A percentile compares a stretch with the other conserved stretches of the same genome.
These are phyloP conservation scores for Camellia oleifera DNA, from an alignment of 179 eudicot genomes.

Conservation along the genomic window DNA sequence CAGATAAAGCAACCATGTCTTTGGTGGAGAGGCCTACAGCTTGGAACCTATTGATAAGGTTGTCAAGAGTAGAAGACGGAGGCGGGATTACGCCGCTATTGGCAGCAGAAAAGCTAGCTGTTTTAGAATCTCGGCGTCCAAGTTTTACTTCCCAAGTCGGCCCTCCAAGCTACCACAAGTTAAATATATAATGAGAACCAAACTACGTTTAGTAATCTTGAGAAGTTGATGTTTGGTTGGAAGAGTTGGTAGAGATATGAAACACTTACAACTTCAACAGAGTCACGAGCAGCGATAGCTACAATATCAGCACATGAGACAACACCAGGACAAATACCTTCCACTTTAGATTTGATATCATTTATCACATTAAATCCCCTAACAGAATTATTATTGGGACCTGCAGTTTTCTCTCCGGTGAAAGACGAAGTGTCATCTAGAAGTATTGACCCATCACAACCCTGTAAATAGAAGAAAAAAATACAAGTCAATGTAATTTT, in stretches of 20 bases:
- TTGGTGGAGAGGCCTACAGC: conserved; percentile 32
- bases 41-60: conserved; percentile 29
- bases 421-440: conserved; percentile 33
- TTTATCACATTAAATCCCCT: conserved; percentile 37
- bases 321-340: conserved; percentile 30
- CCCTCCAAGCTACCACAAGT: conserved; percentile 35
- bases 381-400: conserved; percentile 26
- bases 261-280: conserved; percentile 23
- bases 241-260: no score
- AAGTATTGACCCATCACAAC: conserved; percentile 37
- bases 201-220: no score
- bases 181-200: no score
- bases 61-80: conserved; percentile 24
- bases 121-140: conserved; percentile 38
- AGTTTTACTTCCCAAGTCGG: conserved; percentile 37
- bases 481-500: no score
- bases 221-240: no score
- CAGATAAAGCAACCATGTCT: conserved; percentile 30
- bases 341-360: conserved; percentile 28
- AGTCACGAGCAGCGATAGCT: conserved; percentile 34
- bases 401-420: conserved; percentile 33
- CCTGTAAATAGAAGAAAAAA: conserved; percentile 14
- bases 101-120: conserved; percentile 30
- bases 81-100: conserved; percentile 29
- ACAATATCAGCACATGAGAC: conserved; percentile 39